Evolutionary conservation across 1,284 basidiomycete species (phyloP).

Genomic region (Naganishia liquefaciens): DNA sequence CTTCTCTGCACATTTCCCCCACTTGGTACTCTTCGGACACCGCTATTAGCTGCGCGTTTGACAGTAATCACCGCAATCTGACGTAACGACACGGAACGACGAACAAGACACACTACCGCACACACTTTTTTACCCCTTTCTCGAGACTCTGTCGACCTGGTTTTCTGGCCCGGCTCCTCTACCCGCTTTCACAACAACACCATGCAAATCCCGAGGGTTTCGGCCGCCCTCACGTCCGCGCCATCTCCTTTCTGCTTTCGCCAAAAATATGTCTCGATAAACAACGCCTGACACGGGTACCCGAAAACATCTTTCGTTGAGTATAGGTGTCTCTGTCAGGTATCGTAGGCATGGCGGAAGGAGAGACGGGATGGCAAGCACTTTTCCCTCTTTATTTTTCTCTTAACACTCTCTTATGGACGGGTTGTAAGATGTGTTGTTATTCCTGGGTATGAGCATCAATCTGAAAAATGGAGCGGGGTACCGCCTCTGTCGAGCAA

Average conservation of each 20-base stretch:
- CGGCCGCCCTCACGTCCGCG: conserved; percentile 30
- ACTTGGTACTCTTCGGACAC: background rate
- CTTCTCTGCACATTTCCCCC: background rate
- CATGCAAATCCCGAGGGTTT: conserved; percentile 30
- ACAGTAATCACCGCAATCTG: background rate
- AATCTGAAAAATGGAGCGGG: background rate
- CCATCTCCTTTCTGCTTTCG: conserved; percentile 20
- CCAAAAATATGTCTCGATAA: background rate
- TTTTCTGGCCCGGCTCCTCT: conserved; percentile 11
- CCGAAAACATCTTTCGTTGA: conserved; percentile 25
- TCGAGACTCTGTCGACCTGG: background rate
- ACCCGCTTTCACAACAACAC: conserved; percentile 24
- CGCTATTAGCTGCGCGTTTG: conserved; percentile 16
- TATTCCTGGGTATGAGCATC: conserved; percentile 23
- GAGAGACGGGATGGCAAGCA: conserved; percentile 14
- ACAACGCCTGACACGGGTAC: conserved; percentile 6
- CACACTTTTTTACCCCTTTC: background rate
- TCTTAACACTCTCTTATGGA: conserved; percentile 20
- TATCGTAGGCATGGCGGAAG: conserved; percentile 3
- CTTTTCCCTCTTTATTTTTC: background rate
- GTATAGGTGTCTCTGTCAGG: conserved; percentile 11
- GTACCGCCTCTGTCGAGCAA: no score
- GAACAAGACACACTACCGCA: conserved; percentile 15
- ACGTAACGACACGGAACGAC: conserved; percentile 23
- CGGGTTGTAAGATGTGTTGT: conserved; percentile 30